phyloP scores from a whole-genome alignment of 1,284 basidiomycete genomes.

The Irpex lacteus region DNA sequence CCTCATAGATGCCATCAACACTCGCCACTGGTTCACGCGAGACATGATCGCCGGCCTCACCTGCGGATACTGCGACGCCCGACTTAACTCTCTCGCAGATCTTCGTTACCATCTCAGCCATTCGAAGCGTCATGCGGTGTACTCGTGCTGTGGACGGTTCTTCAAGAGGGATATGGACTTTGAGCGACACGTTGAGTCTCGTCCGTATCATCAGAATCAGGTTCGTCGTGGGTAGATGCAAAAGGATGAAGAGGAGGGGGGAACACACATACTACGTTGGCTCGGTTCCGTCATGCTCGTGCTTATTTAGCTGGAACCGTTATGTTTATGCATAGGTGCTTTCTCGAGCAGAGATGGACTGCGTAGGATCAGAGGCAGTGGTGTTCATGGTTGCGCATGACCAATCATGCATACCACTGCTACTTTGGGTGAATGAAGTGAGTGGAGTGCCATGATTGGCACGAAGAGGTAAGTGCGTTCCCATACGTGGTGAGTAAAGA shows the following conservation, averaged over 20 bases:
- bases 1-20: neutral
- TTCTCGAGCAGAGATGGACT: neutral
- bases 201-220: neutral
- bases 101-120: constrained; percentile 35
- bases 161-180: constrained; percentile 34
- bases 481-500: neutral
- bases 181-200: constrained; percentile 25
- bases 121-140: constrained; percentile 33
- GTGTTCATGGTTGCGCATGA: neutral
- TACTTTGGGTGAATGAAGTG: neutral
- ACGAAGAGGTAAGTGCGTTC: neutral
- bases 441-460: neutral
- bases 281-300: neutral
- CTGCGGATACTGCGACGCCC: constrained; percentile 36
- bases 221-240: neutral
- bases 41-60: constrained; percentile 33
- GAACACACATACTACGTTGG: neutral
- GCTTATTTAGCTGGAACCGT: too few species aligned
- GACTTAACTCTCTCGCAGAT: constrained; percentile 33
- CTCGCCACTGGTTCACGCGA: constrained; percentile 24
- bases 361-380: neutral
- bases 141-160: constrained; percentile 39
- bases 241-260: neutral
- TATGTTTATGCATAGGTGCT: neutral
- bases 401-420: neutral